Conservation (phyloP, 2,329 filamentous ascomycete species). For the Chaetomium sp. region DNA sequence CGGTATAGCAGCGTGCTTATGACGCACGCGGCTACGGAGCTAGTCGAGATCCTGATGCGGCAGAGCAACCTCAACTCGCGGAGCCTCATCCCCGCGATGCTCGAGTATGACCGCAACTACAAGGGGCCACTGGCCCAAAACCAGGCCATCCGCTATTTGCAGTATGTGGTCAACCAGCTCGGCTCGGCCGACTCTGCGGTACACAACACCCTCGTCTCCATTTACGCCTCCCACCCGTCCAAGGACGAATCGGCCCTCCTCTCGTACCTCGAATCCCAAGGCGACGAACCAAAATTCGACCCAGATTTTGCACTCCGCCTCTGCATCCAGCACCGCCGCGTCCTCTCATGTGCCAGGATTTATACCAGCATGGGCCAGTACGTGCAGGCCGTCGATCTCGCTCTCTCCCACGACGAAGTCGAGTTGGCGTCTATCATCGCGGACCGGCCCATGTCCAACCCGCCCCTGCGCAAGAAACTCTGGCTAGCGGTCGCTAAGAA, state of each 20-base stretch:
- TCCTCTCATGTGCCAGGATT: conserved; percentile 94
- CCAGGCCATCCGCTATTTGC: conserved; percentile 90
- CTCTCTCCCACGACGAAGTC: conserved; percentile 84
- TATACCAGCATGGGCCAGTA: conserved; percentile 97
- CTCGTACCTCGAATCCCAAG: conserved; percentile 87
- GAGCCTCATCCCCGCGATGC: conserved; percentile 86
- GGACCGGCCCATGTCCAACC: conserved; percentile 78
- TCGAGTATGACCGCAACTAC: conserved; percentile 87
- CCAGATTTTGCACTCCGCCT: conserved; percentile 93
- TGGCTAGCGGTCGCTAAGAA: conserved; percentile 96
- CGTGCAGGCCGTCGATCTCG: conserved; percentile 87
- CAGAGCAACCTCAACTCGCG: conserved; percentile 82
- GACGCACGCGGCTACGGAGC: conserved; percentile 78
- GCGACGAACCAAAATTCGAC: conserved; percentile 84
- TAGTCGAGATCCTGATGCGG: conserved; percentile 95
- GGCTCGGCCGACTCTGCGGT: conserved; percentile 80
- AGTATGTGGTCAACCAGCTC: conserved; percentile 87
- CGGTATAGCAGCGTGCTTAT: conserved; percentile 97
- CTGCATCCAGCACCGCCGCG: conserved; percentile 91
- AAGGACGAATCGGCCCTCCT: conserved; percentile 83
- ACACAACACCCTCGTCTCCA: conserved; percentile 95
- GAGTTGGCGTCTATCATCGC: conserved; percentile 89
- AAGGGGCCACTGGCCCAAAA: conserved; percentile 72
- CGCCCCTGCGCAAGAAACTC: conserved; percentile 82
- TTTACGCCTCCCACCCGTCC: conserved; percentile 85